phyloP scores from a whole-genome alignment of 1,139 yeast genomes.

The Yamadazyma blattariae region DNA sequence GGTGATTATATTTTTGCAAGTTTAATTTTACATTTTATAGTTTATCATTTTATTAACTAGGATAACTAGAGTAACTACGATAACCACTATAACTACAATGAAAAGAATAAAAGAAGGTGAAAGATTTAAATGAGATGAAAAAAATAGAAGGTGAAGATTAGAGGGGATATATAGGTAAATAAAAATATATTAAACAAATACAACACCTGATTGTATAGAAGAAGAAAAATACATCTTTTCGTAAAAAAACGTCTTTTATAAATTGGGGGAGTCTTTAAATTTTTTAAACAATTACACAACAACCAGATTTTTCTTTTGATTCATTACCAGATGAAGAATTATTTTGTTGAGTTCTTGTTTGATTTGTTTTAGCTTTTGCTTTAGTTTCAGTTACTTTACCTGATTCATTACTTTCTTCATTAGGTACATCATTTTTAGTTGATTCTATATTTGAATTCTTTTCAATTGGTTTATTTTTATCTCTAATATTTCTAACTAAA shows the following conservation, averaged over 20 bases:
- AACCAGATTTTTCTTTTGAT: constrained; percentile 40
- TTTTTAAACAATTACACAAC: constrained; percentile 42
- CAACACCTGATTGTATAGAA: constrained; percentile 12
- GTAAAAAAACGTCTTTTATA: too few species aligned
- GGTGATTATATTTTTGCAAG: constrained; percentile 90
- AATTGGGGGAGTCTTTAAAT: too few species aligned
- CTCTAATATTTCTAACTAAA: constrained; percentile 59
- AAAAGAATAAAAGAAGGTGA: not conserved
- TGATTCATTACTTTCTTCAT: constrained; percentile 10
- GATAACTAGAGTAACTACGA: too few species aligned
- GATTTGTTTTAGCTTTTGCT: constrained; percentile 3
- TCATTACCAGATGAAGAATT: constrained; percentile 17
- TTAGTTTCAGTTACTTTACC: constrained; percentile 6
- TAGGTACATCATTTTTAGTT: constrained; percentile 4
- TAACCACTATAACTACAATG: too few species aligned
- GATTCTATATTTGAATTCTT: constrained; percentile 7
- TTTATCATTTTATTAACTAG: constrained; percentile 85
- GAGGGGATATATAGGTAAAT: too few species aligned
- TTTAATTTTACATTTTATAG: constrained; percentile 82
- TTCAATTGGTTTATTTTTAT: constrained; percentile 13
- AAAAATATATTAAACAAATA: constrained; percentile 7
- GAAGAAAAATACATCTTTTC: constrained; percentile 1
- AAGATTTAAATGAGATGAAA: not conserved
- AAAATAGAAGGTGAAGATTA: too few species aligned
- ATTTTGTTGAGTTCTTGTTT: constrained; percentile 14